A percentile compares a stretch with the other conserved stretches of the same genome.
Evolutionary conservation across 208 protist species (phyloP).

Genomic region (Acanthamoeba sp.): DNA sequence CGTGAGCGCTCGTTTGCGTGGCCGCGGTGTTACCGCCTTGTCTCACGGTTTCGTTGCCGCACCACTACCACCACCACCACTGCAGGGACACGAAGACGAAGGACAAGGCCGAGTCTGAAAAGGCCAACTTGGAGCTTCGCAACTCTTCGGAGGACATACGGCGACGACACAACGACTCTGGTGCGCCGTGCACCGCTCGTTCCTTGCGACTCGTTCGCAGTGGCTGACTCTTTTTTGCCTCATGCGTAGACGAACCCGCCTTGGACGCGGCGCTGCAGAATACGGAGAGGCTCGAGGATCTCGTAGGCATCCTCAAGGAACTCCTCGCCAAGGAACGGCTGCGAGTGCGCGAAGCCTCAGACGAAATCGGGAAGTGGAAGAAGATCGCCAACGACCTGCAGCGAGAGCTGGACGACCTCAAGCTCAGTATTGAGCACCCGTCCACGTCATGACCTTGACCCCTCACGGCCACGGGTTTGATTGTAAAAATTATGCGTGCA

Average conservation of each 20-base stretch:
- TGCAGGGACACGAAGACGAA: slow-evolving; percentile 26
- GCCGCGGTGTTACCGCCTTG: no score
- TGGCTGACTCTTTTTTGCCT: neutral
- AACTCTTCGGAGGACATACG: slow-evolving; percentile 6
- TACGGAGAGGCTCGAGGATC: slow-evolving; percentile 31
- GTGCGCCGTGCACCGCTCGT: neutral
- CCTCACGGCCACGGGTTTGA: no score
- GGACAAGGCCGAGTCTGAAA: neutral
- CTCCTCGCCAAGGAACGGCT: slow-evolving; percentile 39
- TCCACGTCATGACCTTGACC: neutral
- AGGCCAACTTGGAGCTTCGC: neutral
- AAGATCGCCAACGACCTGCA: slow-evolving; percentile 54
- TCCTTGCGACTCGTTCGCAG: neutral
- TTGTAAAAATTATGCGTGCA: no score
- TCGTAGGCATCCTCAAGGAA: slow-evolving; percentile 34
- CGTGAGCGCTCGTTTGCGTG: neutral
- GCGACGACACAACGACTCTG: neutral
- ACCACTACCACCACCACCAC: no score
- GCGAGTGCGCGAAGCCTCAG: slow-evolving; percentile 26
- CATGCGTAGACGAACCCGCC: neutral
- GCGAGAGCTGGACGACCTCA: slow-evolving; percentile 32
- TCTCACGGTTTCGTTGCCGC: no score
- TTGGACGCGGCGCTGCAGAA: neutral
- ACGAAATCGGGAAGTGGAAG: slow-evolving; percentile 57
- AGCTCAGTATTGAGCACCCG: neutral